A percentile compares a stretch with the other conserved stretches of the same genome.
Evolutionary conservation across 1,139 yeast genomes (phyloP).

Genomic region (Saccharomyces hybrid): DNA sequence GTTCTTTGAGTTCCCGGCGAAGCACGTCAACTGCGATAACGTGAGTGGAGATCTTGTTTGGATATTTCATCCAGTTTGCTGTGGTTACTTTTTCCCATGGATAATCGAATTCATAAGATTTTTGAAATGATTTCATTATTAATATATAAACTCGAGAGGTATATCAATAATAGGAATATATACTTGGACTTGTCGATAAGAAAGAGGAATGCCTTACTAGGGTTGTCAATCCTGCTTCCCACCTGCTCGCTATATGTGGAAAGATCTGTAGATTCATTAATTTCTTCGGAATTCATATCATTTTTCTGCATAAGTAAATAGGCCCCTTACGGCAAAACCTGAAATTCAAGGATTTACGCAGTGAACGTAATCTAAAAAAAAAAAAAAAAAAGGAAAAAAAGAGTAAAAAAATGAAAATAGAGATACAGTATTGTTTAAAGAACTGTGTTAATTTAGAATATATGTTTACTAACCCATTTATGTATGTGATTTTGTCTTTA

Average conservation of each 20-base stretch:
- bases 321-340: not conserved
- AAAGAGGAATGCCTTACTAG: not conserved
- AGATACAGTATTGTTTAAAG: not conserved
- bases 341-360: not conserved
- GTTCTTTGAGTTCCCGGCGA: constrained; percentile 56
- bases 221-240: not conserved
- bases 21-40: constrained; percentile 93
- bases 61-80: constrained; percentile 96
- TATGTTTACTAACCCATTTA: not conserved
- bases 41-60: constrained; percentile 85
- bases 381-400: not conserved
- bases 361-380: not conserved
- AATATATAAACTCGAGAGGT: not conserved
- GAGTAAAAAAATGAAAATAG: too few relatives aligned
- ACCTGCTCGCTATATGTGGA: not conserved
- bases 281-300: not conserved
- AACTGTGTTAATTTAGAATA: not conserved
- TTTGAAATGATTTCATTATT: constrained; percentile 69
- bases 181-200: not conserved
- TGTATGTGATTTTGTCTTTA: not conserved
- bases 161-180: not conserved
- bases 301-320: not conserved
- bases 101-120: constrained; percentile 62
- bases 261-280: not conserved
- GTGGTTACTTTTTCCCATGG: constrained; percentile 94